Evolutionary conservation across 2,329 filamentous ascomycete species (phyloP).

Genomic region (Fusarium buxicola): DNA sequence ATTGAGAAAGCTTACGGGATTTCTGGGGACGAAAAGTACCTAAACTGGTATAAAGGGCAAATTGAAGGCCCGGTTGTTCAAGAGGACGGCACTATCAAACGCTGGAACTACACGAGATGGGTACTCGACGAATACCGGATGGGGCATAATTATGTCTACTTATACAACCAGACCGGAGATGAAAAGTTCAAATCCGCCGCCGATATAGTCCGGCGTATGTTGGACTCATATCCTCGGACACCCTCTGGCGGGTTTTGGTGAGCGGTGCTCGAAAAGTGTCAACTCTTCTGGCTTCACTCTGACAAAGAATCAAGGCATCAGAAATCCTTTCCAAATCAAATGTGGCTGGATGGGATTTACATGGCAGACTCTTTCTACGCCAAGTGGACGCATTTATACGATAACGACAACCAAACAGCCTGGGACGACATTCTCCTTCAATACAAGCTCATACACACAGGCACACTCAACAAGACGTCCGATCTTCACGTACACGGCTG

Average conservation of each 20-base stretch:
- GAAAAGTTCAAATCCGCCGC: constrained; percentile 61
- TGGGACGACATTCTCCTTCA: constrained; percentile 58
- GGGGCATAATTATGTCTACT: constrained; percentile 62
- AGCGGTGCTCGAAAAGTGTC: neutral
- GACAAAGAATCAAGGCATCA: constrained; percentile 21
- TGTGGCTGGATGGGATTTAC: constrained; percentile 68
- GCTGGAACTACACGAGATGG: constrained; percentile 60
- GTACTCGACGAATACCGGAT: constrained; percentile 63
- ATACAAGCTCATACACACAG: constrained; percentile 56
- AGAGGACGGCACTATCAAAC: constrained; percentile 58
- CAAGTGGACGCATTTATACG: constrained; percentile 52
- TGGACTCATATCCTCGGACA: constrained; percentile 61
- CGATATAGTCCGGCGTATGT: constrained; percentile 55
- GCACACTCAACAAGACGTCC: constrained; percentile 52
- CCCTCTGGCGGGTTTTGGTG: constrained; percentile 63
- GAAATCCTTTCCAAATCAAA: constrained; percentile 60
- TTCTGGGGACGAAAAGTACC: constrained; percentile 56
- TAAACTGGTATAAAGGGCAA: constrained; percentile 56
- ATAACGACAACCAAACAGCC: constrained; percentile 50
- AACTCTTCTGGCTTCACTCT: accelerated
- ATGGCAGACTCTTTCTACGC: constrained; percentile 59
- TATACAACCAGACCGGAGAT: constrained; percentile 58
- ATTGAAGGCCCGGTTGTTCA: constrained; percentile 59
- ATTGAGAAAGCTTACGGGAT: constrained; percentile 59
- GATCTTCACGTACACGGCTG: constrained; percentile 65